A percentile compares a stretch with the other conserved stretches of the same genome.
Conservation (phyloP, 1,284 basidiomycete species). For the Microbotryum scabiosae region DNA sequence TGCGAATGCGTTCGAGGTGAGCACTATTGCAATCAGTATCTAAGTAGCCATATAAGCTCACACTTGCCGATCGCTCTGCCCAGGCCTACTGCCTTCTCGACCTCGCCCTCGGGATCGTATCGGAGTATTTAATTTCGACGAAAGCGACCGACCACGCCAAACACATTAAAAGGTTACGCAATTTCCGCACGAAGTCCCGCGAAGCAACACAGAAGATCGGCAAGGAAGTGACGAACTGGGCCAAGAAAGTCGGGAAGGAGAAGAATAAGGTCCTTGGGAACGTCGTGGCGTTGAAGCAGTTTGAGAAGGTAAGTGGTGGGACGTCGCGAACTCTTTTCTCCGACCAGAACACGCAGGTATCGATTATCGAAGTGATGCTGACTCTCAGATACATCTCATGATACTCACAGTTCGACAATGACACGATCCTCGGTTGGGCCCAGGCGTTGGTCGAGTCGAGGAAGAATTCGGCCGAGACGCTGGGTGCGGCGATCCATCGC, state of each 20-base stretch:
- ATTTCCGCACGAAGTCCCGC: constrained; percentile 15
- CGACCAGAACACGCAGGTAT: background rate
- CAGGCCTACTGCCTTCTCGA: constrained; percentile 32
- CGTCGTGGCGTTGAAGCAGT: background rate
- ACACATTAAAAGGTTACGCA: constrained; percentile 19
- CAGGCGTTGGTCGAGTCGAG: constrained; percentile 23
- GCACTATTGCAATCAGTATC: background rate
- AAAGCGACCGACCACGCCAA: constrained; percentile 21
- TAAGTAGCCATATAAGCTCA: background rate
- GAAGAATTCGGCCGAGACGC: constrained; percentile 12
- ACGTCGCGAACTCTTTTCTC: background rate
- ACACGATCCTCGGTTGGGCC: constrained; percentile 17
- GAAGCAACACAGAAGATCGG: constrained; percentile 15
- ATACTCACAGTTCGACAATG: constrained; percentile 18
- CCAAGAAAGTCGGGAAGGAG: constrained; percentile 26
- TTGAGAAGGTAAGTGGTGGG: constrained; percentile 6
- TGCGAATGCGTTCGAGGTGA: constrained; percentile 62
- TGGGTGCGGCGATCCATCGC: constrained; percentile 22
- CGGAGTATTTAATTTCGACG: constrained; percentile 4
- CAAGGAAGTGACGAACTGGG: constrained; percentile 12
- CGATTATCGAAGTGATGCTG: background rate
- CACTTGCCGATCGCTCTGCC: too few relatives aligned
- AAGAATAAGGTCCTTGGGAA: constrained; percentile 10
- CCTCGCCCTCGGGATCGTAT: constrained; percentile 19
- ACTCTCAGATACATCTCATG: background rate